phyloP scores from a whole-genome alignment of 1,284 basidiomycete species.

The Phylloporus gajari region DNA sequence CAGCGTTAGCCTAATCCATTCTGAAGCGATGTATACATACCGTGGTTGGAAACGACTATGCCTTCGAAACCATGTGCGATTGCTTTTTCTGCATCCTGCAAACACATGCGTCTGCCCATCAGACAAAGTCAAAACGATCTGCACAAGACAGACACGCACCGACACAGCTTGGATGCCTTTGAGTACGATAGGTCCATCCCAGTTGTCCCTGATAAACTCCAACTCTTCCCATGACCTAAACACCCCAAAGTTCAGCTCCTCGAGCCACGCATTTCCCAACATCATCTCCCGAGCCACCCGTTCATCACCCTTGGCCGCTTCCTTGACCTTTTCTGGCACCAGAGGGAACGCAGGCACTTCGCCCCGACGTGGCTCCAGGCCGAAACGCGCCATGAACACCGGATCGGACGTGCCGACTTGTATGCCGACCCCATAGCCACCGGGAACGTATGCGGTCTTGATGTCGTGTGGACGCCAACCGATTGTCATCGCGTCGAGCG shows the following conservation, averaged over 20 bases:
- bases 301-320: constrained; percentile 57
- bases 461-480: constrained; percentile 76
- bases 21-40: constrained; percentile 43
- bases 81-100: constrained; percentile 76
- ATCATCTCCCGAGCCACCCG: constrained; percentile 47
- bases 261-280: constrained; percentile 66
- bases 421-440: constrained; percentile 55
- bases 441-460: constrained; percentile 44
- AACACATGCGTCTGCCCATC: neutral
- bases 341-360: constrained; percentile 57
- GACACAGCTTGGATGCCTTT: constrained; percentile 74
- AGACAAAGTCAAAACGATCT: neutral
- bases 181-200: constrained; percentile 77
- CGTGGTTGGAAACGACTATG: constrained; percentile 87
- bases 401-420: constrained; percentile 62
- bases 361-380: constrained; percentile 39
- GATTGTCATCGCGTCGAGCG: constrained; percentile 72
- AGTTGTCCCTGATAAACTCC: constrained; percentile 69
- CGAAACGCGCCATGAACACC: constrained; percentile 57
- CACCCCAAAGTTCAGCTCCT: constrained; percentile 66
- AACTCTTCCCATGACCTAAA: constrained; percentile 76
- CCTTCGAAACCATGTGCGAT: constrained; percentile 77
- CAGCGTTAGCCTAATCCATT: neutral
- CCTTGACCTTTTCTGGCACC: constrained; percentile 52
- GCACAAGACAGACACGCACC: constrained; percentile 44